Conservation (phyloP, 371 early-diverging fungal species). For the Actinomucor elegans region DNA sequence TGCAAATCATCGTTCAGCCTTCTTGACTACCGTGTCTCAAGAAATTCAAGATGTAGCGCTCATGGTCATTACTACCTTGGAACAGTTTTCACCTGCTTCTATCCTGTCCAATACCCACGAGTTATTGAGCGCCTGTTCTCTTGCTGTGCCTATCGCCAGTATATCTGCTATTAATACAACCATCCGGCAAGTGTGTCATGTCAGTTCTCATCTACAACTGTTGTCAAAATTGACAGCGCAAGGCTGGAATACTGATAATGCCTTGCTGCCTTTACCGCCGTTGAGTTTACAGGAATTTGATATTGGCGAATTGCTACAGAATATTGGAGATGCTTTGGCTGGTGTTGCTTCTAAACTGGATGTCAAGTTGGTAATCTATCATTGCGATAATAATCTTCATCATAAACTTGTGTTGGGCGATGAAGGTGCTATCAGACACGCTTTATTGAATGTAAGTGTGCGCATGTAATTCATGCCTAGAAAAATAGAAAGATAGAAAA, state of each 20-base stretch:
- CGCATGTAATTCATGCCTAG: too few species aligned
- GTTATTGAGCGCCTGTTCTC: conserved; percentile 40
- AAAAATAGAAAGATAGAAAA: too few species aligned
- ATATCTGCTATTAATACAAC: conserved; percentile 38
- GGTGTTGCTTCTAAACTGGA: conserved; percentile 52
- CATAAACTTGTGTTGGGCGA: conserved; percentile 53
- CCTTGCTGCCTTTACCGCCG: not conserved
- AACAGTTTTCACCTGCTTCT: conserved; percentile 39
- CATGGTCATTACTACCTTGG: conserved; percentile 44
- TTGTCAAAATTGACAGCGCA: conserved; percentile 16
- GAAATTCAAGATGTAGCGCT: conserved; percentile 52
- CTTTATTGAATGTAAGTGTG: conserved; percentile 51
- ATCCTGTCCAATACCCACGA: conserved; percentile 38
- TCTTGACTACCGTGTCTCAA: conserved; percentile 35
- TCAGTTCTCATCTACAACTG: conserved; percentile 25
- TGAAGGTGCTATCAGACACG: conserved; percentile 54
- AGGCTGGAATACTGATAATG: not conserved
- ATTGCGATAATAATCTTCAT: conserved; percentile 46
- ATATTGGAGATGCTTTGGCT: conserved; percentile 56
- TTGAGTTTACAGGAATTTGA: conserved; percentile 34
- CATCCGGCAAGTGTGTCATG: conserved; percentile 32
- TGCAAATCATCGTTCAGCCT: conserved; percentile 9
- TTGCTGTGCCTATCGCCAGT: conserved; percentile 42
- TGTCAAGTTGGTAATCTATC: conserved; percentile 57
- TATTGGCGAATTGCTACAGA: conserved; percentile 57